Base-by-base conservation (phyloP, 371 early-diverging fungal species). In the Lichtheimia ornata region DNA sequence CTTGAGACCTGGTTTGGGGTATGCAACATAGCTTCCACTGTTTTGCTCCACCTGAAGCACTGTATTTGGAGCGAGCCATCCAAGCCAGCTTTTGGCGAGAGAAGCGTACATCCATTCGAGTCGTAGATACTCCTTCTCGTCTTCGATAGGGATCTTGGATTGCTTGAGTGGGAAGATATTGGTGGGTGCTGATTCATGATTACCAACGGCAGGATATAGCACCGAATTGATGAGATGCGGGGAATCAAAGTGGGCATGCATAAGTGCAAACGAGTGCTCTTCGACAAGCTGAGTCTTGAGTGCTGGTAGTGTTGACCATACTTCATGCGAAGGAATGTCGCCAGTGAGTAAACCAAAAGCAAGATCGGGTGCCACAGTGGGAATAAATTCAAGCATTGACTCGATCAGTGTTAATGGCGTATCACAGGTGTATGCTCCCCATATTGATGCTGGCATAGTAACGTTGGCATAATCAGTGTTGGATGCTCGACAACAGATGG, bases 291-390 rank as follows among this genome's bases (percentile, higher is more conserved):
- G 60, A 5, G 83, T 82, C 58, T 74, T 76, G 12, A 59, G 41
- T 15, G 65, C 53, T 1, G 78, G 78, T n/a, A 78, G 43, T 1
- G 82, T 81, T 5, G 67, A 58, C 88, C 88, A 87, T 11, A 85
- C 74, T 58, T 87, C 84, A 20, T 87, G 88, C 7, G 88, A 84
- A 22, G 88, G 88, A 9, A 87, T 61, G 58, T 87, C 88, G 24
- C 88, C 88, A 3, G 85, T 84, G 51, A 87, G 59, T 15, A 87
- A 77, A 47, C 76, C 72, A 64, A 87, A 85, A 25, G 53, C 61
- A 20, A 73, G 66, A 14, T 76, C 66, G 18, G 82, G 73, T 28
- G 69, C 71, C 7, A 62, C 73, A 18, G 58, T 74, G 20, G 65
- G 81, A 28, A 74, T 72, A 62, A 69, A 74, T 24, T 71, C 67